phyloP scores from a whole-genome alignment of 139 green algal genomes.

The Penium margaritaceum region DNA sequence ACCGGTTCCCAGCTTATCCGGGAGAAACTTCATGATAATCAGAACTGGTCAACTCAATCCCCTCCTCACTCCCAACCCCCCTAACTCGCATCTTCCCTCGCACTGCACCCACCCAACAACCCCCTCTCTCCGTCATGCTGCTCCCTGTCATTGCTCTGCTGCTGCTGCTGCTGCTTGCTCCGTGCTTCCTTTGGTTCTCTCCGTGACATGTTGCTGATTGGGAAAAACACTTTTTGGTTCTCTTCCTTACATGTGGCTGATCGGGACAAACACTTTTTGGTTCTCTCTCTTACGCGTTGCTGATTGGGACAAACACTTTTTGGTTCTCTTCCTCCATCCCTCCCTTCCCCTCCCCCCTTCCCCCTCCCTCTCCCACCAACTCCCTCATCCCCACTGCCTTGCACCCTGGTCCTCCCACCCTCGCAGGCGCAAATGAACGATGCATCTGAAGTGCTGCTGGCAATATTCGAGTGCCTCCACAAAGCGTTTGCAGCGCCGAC shows the following conservation, averaged over 20 bases:
- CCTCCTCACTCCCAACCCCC: too few relatives aligned
- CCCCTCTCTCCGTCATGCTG: too few relatives aligned
- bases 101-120: too few relatives aligned
- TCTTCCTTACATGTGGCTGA: not conserved
- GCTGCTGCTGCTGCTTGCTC: too few relatives aligned
- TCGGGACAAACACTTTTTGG: not conserved
- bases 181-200: too few relatives aligned
- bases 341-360: not conserved
- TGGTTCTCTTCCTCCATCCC: conserved; percentile 12
- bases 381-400: not conserved
- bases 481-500: conserved; percentile 24
- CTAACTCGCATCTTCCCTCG: too few relatives aligned
- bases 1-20: too few relatives aligned
- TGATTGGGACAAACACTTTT: too few relatives aligned
- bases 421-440: conserved; percentile 43
- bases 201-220: too few relatives aligned
- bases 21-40: too few relatives aligned
- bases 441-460: conserved; percentile 35
- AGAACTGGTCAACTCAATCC: too few relatives aligned
- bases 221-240: not conserved
- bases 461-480: conserved; percentile 42
- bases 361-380: not conserved
- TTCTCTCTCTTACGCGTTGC: not conserved
- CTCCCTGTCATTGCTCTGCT: too few relatives aligned
- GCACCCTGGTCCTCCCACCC: not conserved